Conservation (phyloP, 768 basidiomycete genomes). For the Crassisporium funariophilum region DNA sequence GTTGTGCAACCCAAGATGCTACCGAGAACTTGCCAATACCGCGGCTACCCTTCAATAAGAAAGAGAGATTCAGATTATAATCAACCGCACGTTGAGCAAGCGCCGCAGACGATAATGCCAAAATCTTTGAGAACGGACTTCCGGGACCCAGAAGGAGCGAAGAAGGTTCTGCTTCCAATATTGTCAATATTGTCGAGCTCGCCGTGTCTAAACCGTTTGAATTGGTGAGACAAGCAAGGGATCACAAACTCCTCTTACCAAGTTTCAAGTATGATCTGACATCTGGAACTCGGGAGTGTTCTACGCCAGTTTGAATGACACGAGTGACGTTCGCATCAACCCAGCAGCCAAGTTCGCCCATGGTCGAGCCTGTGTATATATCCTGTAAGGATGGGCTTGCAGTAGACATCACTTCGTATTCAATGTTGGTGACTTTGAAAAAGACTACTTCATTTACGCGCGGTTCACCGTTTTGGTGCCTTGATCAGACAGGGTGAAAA, state of each 20-base stretch:
- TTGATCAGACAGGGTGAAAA: not conserved
- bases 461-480: slow-evolving; percentile 18
- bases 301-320: slow-evolving; percentile 78
- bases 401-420: slow-evolving; percentile 55
- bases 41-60: slow-evolving; percentile 77
- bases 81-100: slow-evolving; percentile 56
- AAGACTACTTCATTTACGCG: slow-evolving; percentile 57
- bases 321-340: slow-evolving; percentile 74
- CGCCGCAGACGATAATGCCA: slow-evolving; percentile 40
- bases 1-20: slow-evolving; percentile 54
- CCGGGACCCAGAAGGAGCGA: slow-evolving; percentile 24
- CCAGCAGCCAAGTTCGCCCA: slow-evolving; percentile 84
- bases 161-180: slow-evolving; percentile 10
- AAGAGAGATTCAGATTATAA: slow-evolving; percentile 65
- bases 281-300: slow-evolving; percentile 64
- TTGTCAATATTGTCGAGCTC: slow-evolving; percentile 8
- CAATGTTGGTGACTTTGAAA: slow-evolving; percentile 80
- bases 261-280: slow-evolving; percentile 48
- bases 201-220: slow-evolving; percentile 10
- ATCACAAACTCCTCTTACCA: slow-evolving; percentile 41
- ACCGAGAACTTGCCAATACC: slow-evolving; percentile 82
- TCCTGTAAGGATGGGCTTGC: slow-evolving; percentile 36
- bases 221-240: not conserved
- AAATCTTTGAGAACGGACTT: slow-evolving; percentile 18
- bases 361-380: slow-evolving; percentile 53